phyloP scores from a whole-genome alignment of 352 stramenopile genomes.

The Pythium rhizo-oryzae region DNA sequence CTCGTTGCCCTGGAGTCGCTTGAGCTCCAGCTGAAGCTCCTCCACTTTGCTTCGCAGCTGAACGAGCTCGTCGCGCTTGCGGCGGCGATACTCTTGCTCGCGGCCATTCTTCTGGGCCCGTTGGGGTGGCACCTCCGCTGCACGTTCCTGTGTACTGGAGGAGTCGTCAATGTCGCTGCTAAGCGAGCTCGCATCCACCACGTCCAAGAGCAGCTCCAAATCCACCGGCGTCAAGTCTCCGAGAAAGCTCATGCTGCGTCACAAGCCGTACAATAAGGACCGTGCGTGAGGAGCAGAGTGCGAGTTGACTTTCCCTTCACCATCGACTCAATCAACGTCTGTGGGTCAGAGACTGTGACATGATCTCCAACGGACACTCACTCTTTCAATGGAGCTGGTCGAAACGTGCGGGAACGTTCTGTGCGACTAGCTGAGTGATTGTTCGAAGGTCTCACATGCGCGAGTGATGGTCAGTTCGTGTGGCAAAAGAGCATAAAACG shows the following conservation, averaged over 20 bases:
- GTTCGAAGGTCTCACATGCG: background rate
- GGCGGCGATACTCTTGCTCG: background rate
- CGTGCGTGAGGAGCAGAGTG: too few relatives aligned
- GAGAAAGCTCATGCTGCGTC: background rate
- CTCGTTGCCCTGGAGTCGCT: background rate
- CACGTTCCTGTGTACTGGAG: background rate
- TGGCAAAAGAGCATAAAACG: too few relatives aligned
- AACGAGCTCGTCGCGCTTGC: constrained; percentile 1
- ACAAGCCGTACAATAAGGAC: too few relatives aligned
- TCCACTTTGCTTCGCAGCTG: background rate
- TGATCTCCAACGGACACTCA: background rate
- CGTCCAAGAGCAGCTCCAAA: constrained; percentile 5
- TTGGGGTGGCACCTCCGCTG: background rate
- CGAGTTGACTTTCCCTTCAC: too few relatives aligned
- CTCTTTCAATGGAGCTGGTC: too few relatives aligned
- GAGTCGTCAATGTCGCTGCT: background rate
- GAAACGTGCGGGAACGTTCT: background rate
- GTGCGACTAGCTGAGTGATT: constrained; percentile 2
- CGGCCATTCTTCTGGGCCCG: too few relatives aligned
- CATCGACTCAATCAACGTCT: too few relatives aligned
- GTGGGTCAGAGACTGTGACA: too few relatives aligned
- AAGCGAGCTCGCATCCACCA: background rate
- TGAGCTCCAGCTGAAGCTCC: background rate
- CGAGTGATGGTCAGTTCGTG: background rate
- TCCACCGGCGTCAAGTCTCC: constrained; percentile 9